phyloP scores from a whole-genome alignment of 805 yeast genomes.

The Metschnikowia chrysomelidarum region DNA sequence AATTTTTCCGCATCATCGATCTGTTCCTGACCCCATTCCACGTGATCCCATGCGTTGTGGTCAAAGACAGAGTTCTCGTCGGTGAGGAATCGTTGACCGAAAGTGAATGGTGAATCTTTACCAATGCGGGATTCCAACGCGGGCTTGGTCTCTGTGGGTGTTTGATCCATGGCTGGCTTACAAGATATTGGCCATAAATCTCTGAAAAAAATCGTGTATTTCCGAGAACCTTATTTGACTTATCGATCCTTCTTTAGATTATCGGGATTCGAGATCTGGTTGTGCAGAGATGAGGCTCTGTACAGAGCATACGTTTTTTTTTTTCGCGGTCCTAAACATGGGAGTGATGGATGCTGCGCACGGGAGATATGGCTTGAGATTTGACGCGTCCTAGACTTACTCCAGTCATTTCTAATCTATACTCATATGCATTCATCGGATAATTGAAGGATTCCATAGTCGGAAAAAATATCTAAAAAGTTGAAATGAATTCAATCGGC shows the following conservation, averaged over 20 bases:
- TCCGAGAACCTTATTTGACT: no score
- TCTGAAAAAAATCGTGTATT: no score
- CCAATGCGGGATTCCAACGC: slow-evolving; percentile 59
- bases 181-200: slow-evolving; percentile 6
- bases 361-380: no score
- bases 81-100: slow-evolving; percentile 79
- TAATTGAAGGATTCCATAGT: no score
- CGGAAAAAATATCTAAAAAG: no score
- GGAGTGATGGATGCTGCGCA: no score
- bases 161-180: not conserved
- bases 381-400: no score
- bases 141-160: slow-evolving; percentile 35
- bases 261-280: slow-evolving; percentile 12
- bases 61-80: slow-evolving; percentile 81
- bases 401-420: no score
- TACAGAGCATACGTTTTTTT: slow-evolving; percentile 3
- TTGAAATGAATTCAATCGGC: no score
- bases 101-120: slow-evolving; percentile 85
- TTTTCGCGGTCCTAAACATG: no score
- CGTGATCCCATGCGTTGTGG: slow-evolving; percentile 97
- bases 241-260: no score
- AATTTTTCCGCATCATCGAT: slow-evolving; percentile 67
- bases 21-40: slow-evolving; percentile 96
- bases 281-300: slow-evolving; percentile 11
- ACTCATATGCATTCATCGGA: no score